These are phyloP conservation scores for Protomyces gravidus DNA, from an alignment of 1,139 yeast species.

Conservation along the genomic window DNA sequence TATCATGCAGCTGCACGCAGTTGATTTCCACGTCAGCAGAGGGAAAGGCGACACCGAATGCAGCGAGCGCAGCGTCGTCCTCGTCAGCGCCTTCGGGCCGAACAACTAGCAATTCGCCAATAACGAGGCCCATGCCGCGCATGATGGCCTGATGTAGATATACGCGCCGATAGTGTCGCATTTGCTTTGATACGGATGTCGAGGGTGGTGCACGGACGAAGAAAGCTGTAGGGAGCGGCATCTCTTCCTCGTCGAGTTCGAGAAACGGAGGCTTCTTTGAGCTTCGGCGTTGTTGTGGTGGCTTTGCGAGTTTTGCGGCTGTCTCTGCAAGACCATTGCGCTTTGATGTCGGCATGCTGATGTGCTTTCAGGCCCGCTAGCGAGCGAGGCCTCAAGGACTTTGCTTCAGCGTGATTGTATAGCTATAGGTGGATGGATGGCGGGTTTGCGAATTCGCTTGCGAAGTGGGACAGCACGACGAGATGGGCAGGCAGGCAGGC, in stretches of 20 bases:
- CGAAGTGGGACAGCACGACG: no score
- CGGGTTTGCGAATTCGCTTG: no score
- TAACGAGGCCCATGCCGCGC: conserved; percentile 9
- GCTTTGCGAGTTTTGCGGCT: neutral
- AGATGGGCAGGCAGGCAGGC: no score
- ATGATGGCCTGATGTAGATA: conserved; percentile 21
- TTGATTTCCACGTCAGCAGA: conserved; percentile 7
- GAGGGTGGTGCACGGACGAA: neutral
- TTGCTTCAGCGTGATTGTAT: no score
- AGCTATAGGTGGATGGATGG: no score
- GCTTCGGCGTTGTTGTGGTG: neutral
- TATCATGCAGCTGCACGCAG: conserved; percentile 15
- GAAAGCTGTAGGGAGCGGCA: neutral
- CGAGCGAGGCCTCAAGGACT: no score
- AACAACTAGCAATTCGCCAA: conserved; percentile 20
- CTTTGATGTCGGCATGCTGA: neutral
- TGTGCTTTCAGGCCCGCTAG: no score
- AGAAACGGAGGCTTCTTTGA: neutral
- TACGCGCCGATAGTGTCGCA: conserved; percentile 19
- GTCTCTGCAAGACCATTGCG: neutral
- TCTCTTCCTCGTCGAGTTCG: neutral
- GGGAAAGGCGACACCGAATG: conserved; percentile 23
- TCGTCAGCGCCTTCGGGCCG: conserved; percentile 20
- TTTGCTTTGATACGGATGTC: conserved; percentile 1
- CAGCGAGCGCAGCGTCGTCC: conserved; percentile 17